Evolutionary conservation across 768 basidiomycete species (phyloP).

Genomic region (Kwoniella dendrophila): DNA sequence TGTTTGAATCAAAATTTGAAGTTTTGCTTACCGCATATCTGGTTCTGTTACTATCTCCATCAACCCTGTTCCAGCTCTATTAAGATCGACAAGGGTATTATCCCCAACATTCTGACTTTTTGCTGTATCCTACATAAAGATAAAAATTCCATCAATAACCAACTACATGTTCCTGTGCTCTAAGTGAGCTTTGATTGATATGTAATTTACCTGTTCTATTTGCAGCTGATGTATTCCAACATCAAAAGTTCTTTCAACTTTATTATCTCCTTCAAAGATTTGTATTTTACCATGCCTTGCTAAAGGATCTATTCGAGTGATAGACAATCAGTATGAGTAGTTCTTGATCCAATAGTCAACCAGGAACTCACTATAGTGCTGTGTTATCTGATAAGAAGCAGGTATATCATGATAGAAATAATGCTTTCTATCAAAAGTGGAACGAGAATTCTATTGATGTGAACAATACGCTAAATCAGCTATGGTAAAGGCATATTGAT

Average conservation of each 20-base stretch:
- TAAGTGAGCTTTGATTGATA: no score
- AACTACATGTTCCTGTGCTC: no score
- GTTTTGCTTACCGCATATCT: conserved; percentile 67
- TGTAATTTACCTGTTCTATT: conserved; percentile 85
- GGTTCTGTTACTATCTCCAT: conserved; percentile 97
- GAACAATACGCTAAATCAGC: conserved; percentile 35
- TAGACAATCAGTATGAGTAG: neutral
- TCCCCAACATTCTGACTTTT: conserved; percentile 41
- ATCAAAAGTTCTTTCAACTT: conserved; percentile 14
- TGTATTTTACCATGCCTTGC: conserved; percentile 23
- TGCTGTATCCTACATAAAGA: conserved; percentile 34
- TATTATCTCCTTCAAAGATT: conserved; percentile 26
- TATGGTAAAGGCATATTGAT: no score
- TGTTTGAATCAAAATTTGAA: neutral
- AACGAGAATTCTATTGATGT: conserved; percentile 66
- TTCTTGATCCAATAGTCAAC: neutral
- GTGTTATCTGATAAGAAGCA: conserved; percentile 94
- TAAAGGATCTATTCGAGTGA: conserved; percentile 21
- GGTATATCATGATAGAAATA: conserved; percentile 97
- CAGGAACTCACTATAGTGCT: conserved; percentile 73
- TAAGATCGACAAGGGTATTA: conserved; percentile 71
- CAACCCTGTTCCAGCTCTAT: conserved; percentile 82
- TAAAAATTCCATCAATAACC: no score
- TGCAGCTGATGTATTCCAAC: conserved; percentile 94
- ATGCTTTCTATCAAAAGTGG: conserved; percentile 93